These are phyloP conservation scores for Pichia norvegensis DNA, from an alignment of 1,139 yeast species.

Conservation along the genomic window DNA sequence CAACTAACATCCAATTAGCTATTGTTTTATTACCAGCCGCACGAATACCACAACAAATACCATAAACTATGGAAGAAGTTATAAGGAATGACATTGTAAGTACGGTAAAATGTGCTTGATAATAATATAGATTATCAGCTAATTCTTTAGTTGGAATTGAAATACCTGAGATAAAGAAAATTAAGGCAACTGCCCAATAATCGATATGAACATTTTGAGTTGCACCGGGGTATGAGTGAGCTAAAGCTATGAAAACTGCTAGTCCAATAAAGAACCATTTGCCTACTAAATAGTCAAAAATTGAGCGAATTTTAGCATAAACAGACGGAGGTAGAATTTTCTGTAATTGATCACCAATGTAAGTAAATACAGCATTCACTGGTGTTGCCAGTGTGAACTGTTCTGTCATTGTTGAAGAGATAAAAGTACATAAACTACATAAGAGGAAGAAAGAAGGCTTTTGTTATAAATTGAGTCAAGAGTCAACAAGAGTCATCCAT, in stretches of 20 bases:
- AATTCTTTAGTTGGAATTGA: slow-evolving; percentile 63
- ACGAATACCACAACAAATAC: slow-evolving; percentile 61
- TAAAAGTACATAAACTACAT: background rate
- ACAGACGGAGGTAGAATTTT: slow-evolving; percentile 3
- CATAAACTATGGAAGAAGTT: slow-evolving; percentile 69
- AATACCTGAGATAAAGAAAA: slow-evolving; percentile 72
- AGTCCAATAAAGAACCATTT: slow-evolving; percentile 67
- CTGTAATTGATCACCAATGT: background rate
- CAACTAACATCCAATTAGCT: slow-evolving; percentile 69
- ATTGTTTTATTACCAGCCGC: slow-evolving; percentile 50
- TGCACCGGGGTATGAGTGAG: slow-evolving; percentile 57
- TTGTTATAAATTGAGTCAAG: no score
- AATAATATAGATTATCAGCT: slow-evolving; percentile 51
- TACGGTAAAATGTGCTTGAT: slow-evolving; percentile 78
- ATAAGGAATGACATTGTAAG: slow-evolving; percentile 61
- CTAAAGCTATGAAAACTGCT: slow-evolving; percentile 66
- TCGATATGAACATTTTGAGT: slow-evolving; percentile 36
- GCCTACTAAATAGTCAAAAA: slow-evolving; percentile 8
- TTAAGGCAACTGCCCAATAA: slow-evolving; percentile 81
- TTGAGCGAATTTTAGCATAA: slow-evolving; percentile 1
- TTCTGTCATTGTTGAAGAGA: background rate
- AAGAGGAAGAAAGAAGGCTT: no score
- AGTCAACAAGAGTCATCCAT: no score
- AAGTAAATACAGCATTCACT: slow-evolving; percentile 1
- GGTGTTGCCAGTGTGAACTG: slow-evolving; percentile 8